Percentiles rank a stretch among this genome's conserved stretches.
phyloP scores from a whole-genome alignment of 352 stramenopile species.

The Pythium aquatile region DNA sequence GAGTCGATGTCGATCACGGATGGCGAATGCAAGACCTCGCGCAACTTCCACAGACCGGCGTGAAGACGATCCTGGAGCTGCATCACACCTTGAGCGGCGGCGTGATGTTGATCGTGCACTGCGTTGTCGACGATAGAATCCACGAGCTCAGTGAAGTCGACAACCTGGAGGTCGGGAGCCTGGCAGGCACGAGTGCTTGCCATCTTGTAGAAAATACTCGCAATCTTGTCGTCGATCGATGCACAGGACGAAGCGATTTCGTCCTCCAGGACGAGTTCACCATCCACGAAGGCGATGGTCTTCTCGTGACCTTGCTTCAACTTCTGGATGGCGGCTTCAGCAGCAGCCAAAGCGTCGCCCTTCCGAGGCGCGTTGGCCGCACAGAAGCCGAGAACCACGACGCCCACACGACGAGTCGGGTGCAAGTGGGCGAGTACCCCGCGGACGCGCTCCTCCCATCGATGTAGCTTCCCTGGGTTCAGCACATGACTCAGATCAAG shows the following conservation, averaged over 20 bases:
- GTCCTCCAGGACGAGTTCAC: constrained; percentile 25
- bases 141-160: constrained; percentile 18
- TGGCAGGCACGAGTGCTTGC: neutral
- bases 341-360: constrained; percentile 21
- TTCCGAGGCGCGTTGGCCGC: neutral
- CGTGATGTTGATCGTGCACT: constrained; percentile 6
- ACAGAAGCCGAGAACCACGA: constrained; percentile 46
- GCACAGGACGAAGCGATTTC: constrained; percentile 9
- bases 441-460: constrained; percentile 46
- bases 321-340: constrained; percentile 15
- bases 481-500: constrained; percentile 50
- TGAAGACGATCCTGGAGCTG: constrained; percentile 24
- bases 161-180: neutral
- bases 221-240: constrained; percentile 18
- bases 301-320: neutral
- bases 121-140: constrained; percentile 15
- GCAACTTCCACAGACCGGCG: constrained; percentile 23
- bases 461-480: constrained; percentile 29
- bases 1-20: constrained; percentile 21
- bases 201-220: constrained; percentile 11
- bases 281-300: constrained; percentile 23
- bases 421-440: constrained; percentile 35
- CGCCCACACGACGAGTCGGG: constrained; percentile 30
- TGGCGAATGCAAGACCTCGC: constrained; percentile 19
- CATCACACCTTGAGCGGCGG: neutral